These are phyloP conservation scores for Cadophora malorum DNA, from an alignment of 2,329 filamentous ascomycete species.

Conservation along the genomic window DNA sequence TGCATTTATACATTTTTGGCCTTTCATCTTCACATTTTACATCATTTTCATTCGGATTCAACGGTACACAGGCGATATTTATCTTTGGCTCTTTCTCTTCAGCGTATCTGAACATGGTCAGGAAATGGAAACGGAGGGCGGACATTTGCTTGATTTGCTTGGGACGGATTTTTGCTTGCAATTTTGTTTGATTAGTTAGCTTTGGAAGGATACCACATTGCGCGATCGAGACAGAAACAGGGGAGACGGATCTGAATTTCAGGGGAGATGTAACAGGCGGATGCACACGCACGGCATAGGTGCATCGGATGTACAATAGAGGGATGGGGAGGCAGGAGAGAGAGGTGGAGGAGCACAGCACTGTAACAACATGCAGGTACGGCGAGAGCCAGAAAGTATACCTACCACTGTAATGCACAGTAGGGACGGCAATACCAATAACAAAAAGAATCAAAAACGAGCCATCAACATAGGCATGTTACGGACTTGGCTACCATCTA, in stretches of 20 bases:
- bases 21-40: neutral
- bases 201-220: neutral
- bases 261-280: neutral
- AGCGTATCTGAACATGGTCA: neutral
- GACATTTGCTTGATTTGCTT: neutral
- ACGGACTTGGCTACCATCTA: neutral
- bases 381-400: neutral
- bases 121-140: neutral
- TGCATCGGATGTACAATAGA: conserved; percentile 12
- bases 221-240: neutral
- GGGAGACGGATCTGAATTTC: neutral
- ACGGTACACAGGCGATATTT: conserved; percentile 11
- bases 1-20: conserved; percentile 5
- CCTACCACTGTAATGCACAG: neutral
- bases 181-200: neutral
- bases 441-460: neutral
- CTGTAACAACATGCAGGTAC: conserved; percentile 11
- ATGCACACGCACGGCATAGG: neutral
- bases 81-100: neutral
- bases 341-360: neutral
- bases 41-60: conserved; percentile 1
- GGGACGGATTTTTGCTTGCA: neutral
- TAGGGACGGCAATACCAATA: neutral
- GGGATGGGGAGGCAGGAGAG: neutral
- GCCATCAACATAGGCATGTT: neutral